phyloP scores from a whole-genome alignment of 108 stramenopile genomes.

The Cafeteria roenbergensis region DNA sequence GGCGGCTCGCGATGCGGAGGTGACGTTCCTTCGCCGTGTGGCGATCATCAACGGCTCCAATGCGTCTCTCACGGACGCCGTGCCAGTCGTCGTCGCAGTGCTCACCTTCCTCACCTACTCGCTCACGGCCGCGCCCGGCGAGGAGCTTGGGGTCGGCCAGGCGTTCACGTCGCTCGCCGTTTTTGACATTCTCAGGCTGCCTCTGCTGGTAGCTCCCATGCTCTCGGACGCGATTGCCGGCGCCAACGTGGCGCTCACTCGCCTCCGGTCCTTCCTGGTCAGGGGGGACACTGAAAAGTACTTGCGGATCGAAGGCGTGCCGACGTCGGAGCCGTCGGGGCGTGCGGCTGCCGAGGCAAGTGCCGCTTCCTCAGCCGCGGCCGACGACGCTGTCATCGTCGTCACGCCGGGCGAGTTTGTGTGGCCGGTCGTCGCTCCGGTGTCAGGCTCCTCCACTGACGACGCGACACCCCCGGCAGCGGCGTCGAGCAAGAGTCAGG shows the following conservation, averaged over 20 bases:
- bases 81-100: constrained; percentile 60
- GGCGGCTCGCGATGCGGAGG: constrained; percentile 10
- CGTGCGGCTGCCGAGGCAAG: too few relatives aligned
- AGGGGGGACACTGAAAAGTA: constrained; percentile 28
- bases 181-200: constrained; percentile 80
- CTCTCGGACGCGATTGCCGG: constrained; percentile 72
- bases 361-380: too few relatives aligned
- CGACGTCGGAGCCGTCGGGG: too few relatives aligned
- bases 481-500: too few relatives aligned
- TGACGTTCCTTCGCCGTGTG: background rate
- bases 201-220: constrained; percentile 71
- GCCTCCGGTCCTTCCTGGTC: constrained; percentile 57
- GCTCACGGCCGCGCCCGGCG: constrained; percentile 26
- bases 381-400: too few relatives aligned
- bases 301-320: too few relatives aligned
- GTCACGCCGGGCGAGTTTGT: too few relatives aligned
- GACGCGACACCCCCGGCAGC: too few relatives aligned
- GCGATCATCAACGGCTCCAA: background rate
- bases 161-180: constrained; percentile 67
- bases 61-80: constrained; percentile 14
- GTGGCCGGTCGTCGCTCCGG: too few relatives aligned
- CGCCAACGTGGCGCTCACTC: constrained; percentile 54
- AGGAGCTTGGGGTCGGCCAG: constrained; percentile 48
- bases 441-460: too few relatives aligned
- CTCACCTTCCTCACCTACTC: constrained; percentile 67